Conservation (phyloP, 495 filamentous ascomycete genomes). For the Neohortaea acidophila region DNA sequence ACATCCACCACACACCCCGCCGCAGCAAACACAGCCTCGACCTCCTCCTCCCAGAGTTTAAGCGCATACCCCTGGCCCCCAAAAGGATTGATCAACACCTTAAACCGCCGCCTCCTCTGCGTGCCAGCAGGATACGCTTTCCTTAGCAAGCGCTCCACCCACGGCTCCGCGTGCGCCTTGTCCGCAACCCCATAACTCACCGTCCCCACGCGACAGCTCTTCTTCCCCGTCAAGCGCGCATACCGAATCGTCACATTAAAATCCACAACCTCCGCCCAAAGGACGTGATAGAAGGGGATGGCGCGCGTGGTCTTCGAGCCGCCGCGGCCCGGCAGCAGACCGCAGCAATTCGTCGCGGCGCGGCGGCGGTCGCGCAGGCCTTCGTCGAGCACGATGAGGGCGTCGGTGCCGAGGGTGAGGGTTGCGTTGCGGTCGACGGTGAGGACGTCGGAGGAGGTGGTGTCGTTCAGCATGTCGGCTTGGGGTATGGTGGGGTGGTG, state of each 20-base stretch:
- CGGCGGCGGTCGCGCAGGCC: conserved; percentile 26
- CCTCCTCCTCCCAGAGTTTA: conserved; percentile 56
- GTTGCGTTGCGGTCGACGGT: conserved; percentile 44
- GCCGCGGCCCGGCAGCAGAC: conserved; percentile 25
- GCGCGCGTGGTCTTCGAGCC: conserved; percentile 27
- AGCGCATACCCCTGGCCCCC: conserved; percentile 68
- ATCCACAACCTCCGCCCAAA: conserved; percentile 55
- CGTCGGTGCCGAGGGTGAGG: conserved; percentile 47
- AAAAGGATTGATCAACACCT: conserved; percentile 81
- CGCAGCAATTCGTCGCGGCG: conserved; percentile 30
- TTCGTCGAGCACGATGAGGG: conserved; percentile 46
- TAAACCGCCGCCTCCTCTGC: conserved; percentile 56
- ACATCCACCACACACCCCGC: conserved; percentile 65
- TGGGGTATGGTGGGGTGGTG: conserved; percentile 18
- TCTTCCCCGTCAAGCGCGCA: conserved; percentile 39
- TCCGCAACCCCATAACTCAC: conserved; percentile 47
- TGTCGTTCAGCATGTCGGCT: conserved; percentile 18
- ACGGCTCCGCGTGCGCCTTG: conserved; percentile 35
- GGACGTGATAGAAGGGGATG: conserved; percentile 69
- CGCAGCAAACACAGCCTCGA: conserved; percentile 70
- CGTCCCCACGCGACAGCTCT: conserved; percentile 40
- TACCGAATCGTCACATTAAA: conserved; percentile 61
- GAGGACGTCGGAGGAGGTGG: conserved; percentile 26
- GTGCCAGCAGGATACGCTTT: conserved; percentile 54
- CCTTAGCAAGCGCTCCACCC: conserved; percentile 48